phyloP scores from a whole-genome alignment of 2,329 filamentous ascomycete genomes.

The Arachnomyces sp. region DNA sequence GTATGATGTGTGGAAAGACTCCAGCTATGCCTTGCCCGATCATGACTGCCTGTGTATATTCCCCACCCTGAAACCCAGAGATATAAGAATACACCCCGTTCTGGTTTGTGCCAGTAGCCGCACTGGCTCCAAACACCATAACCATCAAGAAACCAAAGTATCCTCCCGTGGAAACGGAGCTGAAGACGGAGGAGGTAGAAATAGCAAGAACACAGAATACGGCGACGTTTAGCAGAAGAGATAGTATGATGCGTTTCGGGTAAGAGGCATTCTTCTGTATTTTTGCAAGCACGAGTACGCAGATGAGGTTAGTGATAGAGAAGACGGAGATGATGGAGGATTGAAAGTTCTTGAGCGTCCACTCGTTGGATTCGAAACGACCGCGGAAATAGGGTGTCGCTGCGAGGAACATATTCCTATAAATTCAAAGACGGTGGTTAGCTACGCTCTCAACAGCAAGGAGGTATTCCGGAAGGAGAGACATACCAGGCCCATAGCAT shows the following conservation, averaged over 20 bases:
- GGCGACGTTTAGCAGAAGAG: conserved; percentile 67
- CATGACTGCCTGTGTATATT: conserved; percentile 97
- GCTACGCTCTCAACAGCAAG: conserved; percentile 1
- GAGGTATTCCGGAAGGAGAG: conserved; percentile 4
- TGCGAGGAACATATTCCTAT: conserved; percentile 96
- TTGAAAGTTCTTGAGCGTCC: conserved; percentile 76
- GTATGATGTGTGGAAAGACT: conserved; percentile 77
- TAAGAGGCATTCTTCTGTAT: conserved; percentile 80
- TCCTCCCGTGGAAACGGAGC: conserved; percentile 50
- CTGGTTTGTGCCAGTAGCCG: conserved; percentile 78
- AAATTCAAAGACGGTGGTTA: conserved; percentile 8
- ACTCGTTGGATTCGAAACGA: conserved; percentile 64
- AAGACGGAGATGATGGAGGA: conserved; percentile 81
- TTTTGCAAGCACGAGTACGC: conserved; percentile 69
- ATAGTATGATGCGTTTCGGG: conserved; percentile 71
- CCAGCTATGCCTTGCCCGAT: conserved; percentile 86
- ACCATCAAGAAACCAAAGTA: conserved; percentile 79
- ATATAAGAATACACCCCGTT: conserved; percentile 93
- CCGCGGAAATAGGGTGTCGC: conserved; percentile 86
- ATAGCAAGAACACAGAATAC: conserved; percentile 71
- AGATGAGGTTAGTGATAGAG: conserved; percentile 70
- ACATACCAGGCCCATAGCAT: conserved; percentile 96
- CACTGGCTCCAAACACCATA: conserved; percentile 72
- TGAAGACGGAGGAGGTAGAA: conserved; percentile 64
- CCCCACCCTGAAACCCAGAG: conserved; percentile 70